A percentile compares a stretch with the other conserved stretches of the same genome.
These are phyloP conservation scores for Phytophthora megakarya DNA, from an alignment of 352 stramenopile genomes.

Conservation along the genomic window DNA sequence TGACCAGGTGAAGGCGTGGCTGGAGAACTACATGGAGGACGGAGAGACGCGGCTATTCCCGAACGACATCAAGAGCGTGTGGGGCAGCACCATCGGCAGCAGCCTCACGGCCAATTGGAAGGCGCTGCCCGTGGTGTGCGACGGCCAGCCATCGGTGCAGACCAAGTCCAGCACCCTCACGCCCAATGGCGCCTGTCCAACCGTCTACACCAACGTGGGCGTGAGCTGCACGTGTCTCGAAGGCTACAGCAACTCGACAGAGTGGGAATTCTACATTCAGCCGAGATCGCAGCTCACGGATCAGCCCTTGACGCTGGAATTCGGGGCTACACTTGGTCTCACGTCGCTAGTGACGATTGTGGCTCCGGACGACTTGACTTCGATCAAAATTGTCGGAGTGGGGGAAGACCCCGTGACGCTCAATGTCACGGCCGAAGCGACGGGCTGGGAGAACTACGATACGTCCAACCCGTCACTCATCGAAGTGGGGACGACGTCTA, in stretches of 20 bases:
- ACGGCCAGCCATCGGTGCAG: constrained; percentile 52
- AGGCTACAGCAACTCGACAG: constrained; percentile 41
- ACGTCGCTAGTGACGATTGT: constrained; percentile 57
- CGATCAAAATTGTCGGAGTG: constrained; percentile 41
- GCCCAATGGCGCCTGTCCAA: constrained; percentile 52
- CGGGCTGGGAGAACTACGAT: constrained; percentile 44
- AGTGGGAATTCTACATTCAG: constrained; percentile 53
- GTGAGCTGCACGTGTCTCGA: constrained; percentile 65
- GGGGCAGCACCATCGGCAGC: constrained; percentile 50
- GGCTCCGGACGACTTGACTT: constrained; percentile 37
- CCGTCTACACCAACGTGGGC: constrained; percentile 47
- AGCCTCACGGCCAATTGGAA: constrained; percentile 62
- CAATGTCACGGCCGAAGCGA: constrained; percentile 47
- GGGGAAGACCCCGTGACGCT: constrained; percentile 35
- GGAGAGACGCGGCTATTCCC: constrained; percentile 58
- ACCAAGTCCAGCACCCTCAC: constrained; percentile 45
- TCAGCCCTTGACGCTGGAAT: constrained; percentile 42
- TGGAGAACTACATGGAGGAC: constrained; percentile 58
- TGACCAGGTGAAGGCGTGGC: constrained; percentile 49
- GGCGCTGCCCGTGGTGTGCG: constrained; percentile 52
- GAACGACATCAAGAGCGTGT: constrained; percentile 66
- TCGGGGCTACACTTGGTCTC: constrained; percentile 44
- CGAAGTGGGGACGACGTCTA: constrained; percentile 41
- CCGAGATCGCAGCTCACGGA: constrained; percentile 24
- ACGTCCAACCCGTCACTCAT: constrained; percentile 44